These are phyloP conservation scores for Triticum urartu DNA, from an alignment of 176 grass and related monocot genomes.

Conservation along the genomic window DNA sequence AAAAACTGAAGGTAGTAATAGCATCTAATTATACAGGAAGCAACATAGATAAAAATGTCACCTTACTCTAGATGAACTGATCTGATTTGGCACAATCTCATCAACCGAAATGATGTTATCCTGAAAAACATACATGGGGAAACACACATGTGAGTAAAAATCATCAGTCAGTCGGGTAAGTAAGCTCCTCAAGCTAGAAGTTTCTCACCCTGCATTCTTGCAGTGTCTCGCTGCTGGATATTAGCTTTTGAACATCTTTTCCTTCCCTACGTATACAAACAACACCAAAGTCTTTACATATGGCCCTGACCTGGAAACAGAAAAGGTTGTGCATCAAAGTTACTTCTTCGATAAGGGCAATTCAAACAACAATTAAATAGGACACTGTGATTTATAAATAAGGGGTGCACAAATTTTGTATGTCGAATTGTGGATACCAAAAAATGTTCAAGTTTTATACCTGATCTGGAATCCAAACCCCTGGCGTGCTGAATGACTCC, in stretches of 20 bases:
- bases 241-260: conserved; percentile 57
- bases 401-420: background rate
- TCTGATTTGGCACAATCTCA: conserved; percentile 91
- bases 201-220: conserved; percentile 55
- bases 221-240: conserved; percentile 50
- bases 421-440: background rate
- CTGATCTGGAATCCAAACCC: conserved; percentile 90
- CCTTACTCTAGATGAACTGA: conserved; percentile 95
- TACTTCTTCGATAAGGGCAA: background rate
- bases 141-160: background rate
- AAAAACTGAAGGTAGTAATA: background rate
- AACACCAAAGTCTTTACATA: conserved; percentile 78
- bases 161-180: no score
- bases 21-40: background rate
- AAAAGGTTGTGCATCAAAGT: background rate
- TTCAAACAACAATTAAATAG: background rate
- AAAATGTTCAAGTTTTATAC: conserved; percentile 16
- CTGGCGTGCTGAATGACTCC: conserved; percentile 63
- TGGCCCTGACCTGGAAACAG: conserved; percentile 53
- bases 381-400: background rate
- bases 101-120: conserved; percentile 67
- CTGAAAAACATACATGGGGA: conserved; percentile 39
- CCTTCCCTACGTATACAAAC: conserved; percentile 78
- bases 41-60: background rate
- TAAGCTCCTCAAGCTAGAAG: background rate